Base-by-base conservation (phyloP, 164 flowering plant genomes). In the Chimonanthus praecox region DNA sequence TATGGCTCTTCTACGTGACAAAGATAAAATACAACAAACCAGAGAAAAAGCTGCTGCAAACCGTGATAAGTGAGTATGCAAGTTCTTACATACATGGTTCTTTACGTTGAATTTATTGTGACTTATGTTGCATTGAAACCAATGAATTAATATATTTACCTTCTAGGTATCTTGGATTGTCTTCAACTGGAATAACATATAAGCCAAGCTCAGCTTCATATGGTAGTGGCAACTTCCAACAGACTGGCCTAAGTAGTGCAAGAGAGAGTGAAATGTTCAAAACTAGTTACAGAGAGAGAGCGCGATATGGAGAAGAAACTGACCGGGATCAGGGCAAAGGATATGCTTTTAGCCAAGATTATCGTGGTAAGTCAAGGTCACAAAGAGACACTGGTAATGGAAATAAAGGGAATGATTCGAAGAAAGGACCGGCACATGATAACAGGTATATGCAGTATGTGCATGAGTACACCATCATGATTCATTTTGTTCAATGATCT, bases 11-110 rank as follows among this genome's bases (percentile, higher is more conserved):
- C 73, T 96, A 78, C 88, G 90, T 80, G 73, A 94, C 71, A 96
- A 88, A 73, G 94, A 92, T 45, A 96, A 92, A 80, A 92, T 96
- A 71, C 92, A 90, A 81, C 94, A 87, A 84, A 87, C 81, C 45
- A 87, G 99, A 81, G 82, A 87, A 48, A 96, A 96, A 83, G 99
- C 99, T 77, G 83, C 94, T 75, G 83, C 92, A 63, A 96, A 89
- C 78, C 97, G 97, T 74, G 97, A 96, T 58, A 96, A 93, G 98
- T 93, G 82, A 78, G 95, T 81, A 67, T 49, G 5, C 77, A 3
- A 43, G 72, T 79, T 47, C 68, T 33, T 33, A 33, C 33, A 33
- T 33, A 33, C 33, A 33, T 33, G 33, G 33, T 33, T 33, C 33
- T 33, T 33, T 33, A 33, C 33, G 1, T 33, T 33, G 33, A 33